Conservation (phyloP, 2,329 filamentous ascomycete species). For the Blastomyces silverae region DNA sequence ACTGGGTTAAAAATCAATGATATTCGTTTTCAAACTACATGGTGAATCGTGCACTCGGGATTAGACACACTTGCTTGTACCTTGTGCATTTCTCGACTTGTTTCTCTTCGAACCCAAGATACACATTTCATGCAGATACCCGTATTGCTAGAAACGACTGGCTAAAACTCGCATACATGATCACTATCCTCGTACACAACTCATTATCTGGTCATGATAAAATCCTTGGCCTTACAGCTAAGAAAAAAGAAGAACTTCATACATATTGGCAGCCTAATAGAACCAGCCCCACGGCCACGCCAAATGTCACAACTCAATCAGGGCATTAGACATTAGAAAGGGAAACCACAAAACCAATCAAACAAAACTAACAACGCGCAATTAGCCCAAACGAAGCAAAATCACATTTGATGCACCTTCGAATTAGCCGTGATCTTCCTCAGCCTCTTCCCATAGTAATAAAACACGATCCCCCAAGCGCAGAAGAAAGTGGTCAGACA, state of each 20-base stretch:
- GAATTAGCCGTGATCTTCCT: conserved; percentile 51
- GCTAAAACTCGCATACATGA: not conserved
- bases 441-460: conserved; percentile 53
- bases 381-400: not conserved
- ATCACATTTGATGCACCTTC: conserved; percentile 49
- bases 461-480: conserved; percentile 50
- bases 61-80: not conserved
- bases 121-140: not conserved
- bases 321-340: not conserved
- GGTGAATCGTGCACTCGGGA: not conserved
- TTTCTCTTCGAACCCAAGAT: not conserved
- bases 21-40: not conserved
- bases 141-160: not conserved
- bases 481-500: conserved; percentile 49
- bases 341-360: not conserved
- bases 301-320: not conserved
- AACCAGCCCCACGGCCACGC: not conserved
- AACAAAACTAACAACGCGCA: not conserved
- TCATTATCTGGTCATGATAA: not conserved
- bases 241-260: not conserved
- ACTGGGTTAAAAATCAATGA: not conserved
- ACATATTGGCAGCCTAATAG: not conserved
- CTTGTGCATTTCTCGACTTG: not conserved
- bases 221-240: not conserved
- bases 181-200: not conserved